A percentile compares a stretch with the other conserved stretches of the same genome.
These are phyloP conservation scores for Piper betle DNA, from an alignment of 164 flowering plant species.

Conservation along the genomic window DNA sequence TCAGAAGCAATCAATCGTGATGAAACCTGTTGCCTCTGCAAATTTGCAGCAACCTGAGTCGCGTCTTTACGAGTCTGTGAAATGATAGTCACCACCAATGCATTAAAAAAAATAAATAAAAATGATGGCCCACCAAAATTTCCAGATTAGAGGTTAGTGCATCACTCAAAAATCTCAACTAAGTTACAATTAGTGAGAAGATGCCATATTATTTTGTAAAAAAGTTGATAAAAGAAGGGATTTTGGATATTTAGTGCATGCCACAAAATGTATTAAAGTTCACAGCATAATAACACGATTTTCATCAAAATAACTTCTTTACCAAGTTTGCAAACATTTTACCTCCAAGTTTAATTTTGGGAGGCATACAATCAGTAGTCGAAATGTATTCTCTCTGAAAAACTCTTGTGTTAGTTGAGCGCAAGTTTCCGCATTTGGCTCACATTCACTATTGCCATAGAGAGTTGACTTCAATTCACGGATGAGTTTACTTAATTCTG, in stretches of 20 bases:
- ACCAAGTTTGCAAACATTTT: conserved; percentile 2
- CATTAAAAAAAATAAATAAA: not conserved
- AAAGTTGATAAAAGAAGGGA: too few relatives aligned
- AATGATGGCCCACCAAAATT: too few relatives aligned
- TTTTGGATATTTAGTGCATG: not conserved
- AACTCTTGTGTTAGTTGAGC: conserved; percentile 87
- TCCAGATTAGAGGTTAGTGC: too few relatives aligned
- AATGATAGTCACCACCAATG: conserved; percentile 7
- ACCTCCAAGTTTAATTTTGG: conserved; percentile 91
- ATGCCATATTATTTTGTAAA: too few relatives aligned
- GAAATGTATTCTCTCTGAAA: conserved; percentile 62
- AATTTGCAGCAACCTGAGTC: conserved; percentile 92
- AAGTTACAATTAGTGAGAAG: too few relatives aligned
- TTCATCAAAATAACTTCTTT: not conserved
- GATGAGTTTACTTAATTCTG: conserved; percentile 51
- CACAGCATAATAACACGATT: not conserved
- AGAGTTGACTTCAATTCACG: conserved; percentile 68
- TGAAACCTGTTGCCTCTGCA: conserved; percentile 90
- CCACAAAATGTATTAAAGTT: not conserved
- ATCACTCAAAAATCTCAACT: too few relatives aligned
- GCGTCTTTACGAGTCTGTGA: conserved; percentile 92
- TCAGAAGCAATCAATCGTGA: conserved; percentile 94
- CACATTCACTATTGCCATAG: conserved; percentile 83
- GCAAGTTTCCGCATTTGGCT: conserved; percentile 89
- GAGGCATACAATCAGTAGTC: conserved; percentile 60